Conservation (phyloP, 2,329 filamentous ascomycete species). For the Dothidotthia symphoricarpi region DNA sequence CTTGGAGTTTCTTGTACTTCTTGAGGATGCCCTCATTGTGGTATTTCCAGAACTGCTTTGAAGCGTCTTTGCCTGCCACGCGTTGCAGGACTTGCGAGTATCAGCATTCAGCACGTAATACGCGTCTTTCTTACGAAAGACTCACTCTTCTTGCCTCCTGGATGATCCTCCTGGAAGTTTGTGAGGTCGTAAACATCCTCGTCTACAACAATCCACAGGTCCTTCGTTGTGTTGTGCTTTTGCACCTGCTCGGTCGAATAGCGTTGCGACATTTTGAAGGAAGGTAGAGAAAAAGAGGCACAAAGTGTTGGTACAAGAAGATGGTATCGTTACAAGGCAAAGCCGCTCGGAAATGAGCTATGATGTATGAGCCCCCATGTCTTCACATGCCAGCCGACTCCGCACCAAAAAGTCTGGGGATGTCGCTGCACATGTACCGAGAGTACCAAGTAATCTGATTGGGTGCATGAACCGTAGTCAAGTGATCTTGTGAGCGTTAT, state of each 20-base stretch:
- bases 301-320: conserved; percentile 12
- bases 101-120: conserved; percentile 12
- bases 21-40: conserved; percentile 61
- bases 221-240: conserved; percentile 83
- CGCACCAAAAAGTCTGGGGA: conserved; percentile 31
- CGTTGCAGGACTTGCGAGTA: conserved; percentile 56
- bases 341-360: conserved; percentile 18
- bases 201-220: conserved; percentile 87
- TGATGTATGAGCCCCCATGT: conserved; percentile 20
- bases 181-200: conserved; percentile 95
- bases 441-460: conserved; percentile 28
- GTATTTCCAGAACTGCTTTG: conserved; percentile 68
- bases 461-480: conserved; percentile 20
- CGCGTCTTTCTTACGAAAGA: conserved; percentile 1
- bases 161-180: conserved; percentile 56
- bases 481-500: conserved; percentile 34
- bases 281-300: conserved; percentile 7
- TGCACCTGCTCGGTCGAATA: conserved; percentile 84
- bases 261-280: conserved; percentile 71
- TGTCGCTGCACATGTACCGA: conserved; percentile 19
- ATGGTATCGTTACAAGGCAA: conserved; percentile 21
- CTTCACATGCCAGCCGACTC: conserved; percentile 40
- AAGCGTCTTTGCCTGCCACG: conserved; percentile 65
- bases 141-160: conserved; percentile 71
- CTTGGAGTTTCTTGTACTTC: conserved; percentile 60